Conservation (phyloP, 1,139 yeast species). For the Pneumocystis oryctolagi region DNA sequence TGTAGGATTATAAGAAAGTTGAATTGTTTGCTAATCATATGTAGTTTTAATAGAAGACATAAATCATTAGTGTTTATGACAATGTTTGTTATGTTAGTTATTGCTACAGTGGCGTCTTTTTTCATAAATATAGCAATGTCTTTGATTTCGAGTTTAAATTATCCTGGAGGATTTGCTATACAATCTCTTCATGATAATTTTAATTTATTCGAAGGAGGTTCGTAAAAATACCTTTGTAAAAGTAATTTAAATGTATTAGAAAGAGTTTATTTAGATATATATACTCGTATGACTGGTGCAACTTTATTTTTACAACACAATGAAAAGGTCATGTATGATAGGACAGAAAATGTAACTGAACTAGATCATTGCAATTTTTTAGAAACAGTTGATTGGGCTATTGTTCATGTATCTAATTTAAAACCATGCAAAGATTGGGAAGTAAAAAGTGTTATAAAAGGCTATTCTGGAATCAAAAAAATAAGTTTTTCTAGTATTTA, state of each 20-base stretch:
- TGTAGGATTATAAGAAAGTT: conserved; percentile 26
- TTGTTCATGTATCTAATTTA: conserved; percentile 29
- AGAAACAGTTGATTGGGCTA: conserved; percentile 46
- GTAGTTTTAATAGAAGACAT: conserved; percentile 6
- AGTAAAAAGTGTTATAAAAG: conserved; percentile 11
- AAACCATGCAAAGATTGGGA: conserved; percentile 15
- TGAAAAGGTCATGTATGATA: conserved; percentile 32
- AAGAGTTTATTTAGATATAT: conserved; percentile 37
- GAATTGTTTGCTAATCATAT: conserved; percentile 20
- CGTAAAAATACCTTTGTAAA: conserved; percentile 31
- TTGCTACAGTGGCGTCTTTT: conserved; percentile 26
- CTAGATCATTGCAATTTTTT: conserved; percentile 24
- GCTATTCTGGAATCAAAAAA: background rate
- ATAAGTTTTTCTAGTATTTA: background rate
- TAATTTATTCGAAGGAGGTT: conserved; percentile 22
- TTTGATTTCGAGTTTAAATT: conserved; percentile 54
- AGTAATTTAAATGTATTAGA: background rate
- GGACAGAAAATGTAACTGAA: conserved; percentile 54
- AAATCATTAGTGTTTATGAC: conserved; percentile 16
- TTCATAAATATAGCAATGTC: conserved; percentile 39
- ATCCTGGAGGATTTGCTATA: conserved; percentile 81
- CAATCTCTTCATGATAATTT: conserved; percentile 32
- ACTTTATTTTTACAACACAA: conserved; percentile 47
- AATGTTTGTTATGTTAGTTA: conserved; percentile 20
- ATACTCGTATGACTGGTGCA: conserved; percentile 80